These are phyloP conservation scores for Phytophthora pini DNA, from an alignment of 352 stramenopile genomes.

Conservation along the genomic window DNA sequence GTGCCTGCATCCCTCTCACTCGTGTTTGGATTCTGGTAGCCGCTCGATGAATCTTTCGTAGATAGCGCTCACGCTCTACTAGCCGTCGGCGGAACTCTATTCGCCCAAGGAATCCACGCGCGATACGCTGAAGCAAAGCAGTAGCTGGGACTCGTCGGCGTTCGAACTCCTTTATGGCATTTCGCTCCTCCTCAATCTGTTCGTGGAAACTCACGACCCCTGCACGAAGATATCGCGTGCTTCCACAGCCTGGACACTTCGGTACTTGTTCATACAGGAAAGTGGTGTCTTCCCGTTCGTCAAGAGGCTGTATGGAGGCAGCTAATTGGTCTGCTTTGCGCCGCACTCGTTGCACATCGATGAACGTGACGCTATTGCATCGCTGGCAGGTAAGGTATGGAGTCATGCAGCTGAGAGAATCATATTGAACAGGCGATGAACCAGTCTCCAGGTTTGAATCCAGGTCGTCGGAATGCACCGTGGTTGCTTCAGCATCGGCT, in stretches of 20 bases:
- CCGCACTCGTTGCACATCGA: conserved; percentile 65
- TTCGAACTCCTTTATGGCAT: conserved; percentile 73
- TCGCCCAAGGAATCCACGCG: conserved; percentile 65
- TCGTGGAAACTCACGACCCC: conserved; percentile 81
- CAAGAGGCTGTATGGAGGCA: conserved; percentile 1
- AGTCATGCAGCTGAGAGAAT: conserved; percentile 45
- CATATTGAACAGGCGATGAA: conserved; percentile 10
- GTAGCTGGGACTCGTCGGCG: conserved; percentile 56
- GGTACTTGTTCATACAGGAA: conserved; percentile 65
- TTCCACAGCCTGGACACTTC: conserved; percentile 67
- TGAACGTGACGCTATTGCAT: conserved; percentile 83
- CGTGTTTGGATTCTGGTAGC: conserved; percentile 67
- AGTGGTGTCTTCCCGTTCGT: conserved; percentile 22
- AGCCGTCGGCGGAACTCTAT: conserved; percentile 57
- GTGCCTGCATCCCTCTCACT: conserved; percentile 67
- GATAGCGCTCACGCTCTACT: conserved; percentile 52
- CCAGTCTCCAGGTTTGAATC: conserved; percentile 2
- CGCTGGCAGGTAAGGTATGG: conserved; percentile 80
- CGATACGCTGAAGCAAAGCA: conserved; percentile 66
- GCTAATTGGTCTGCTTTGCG: conserved; percentile 28
- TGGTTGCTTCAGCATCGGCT: neutral
- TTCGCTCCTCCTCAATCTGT: conserved; percentile 72
- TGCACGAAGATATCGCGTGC: conserved; percentile 71
- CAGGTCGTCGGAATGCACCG: neutral
- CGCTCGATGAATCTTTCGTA: conserved; percentile 56